A percentile compares a stretch with the other conserved stretches of the same genome.
These are phyloP conservation scores for Helianthus tuberosus DNA, from an alignment of 129 eudicot species.

Conservation along the genomic window DNA sequence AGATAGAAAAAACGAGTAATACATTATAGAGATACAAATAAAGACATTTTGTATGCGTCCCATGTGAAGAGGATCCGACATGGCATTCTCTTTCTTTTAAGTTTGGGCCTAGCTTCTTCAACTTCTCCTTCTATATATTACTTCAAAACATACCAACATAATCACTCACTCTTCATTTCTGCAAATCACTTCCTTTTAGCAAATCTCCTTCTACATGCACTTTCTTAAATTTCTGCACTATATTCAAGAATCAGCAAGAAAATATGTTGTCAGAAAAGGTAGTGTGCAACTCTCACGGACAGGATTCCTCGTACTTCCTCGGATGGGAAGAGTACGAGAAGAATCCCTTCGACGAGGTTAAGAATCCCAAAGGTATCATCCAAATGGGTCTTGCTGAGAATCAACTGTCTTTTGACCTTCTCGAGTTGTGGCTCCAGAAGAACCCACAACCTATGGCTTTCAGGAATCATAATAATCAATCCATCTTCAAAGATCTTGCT, in stretches of 20 bases:
- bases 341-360: conserved; percentile 10
- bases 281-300: conserved; percentile 4
- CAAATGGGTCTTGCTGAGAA: conserved; percentile 18
- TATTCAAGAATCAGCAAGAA: background rate
- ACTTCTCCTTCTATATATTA: background rate
- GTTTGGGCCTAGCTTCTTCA: conserved; percentile 8
- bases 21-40: background rate
- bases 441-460: background rate
- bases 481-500: conserved; percentile 13
- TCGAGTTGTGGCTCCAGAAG: background rate
- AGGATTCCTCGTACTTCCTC: conserved; percentile 17
- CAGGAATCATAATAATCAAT: conserved; percentile 4
- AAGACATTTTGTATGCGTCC: background rate
- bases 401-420: conserved; percentile 13
- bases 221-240: background rate
- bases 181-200: background rate
- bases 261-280: conserved; percentile 4
- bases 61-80: background rate
- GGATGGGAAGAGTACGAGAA: conserved; percentile 20
- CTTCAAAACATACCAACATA: conserved; percentile 10
- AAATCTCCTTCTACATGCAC: background rate
- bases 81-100: background rate
- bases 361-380: conserved; percentile 8
- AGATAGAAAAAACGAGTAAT: background rate
- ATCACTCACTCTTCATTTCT: conserved; percentile 9